phyloP scores from a whole-genome alignment of 805 yeast genomes.

The Saccharomycopsis capsularis region DNA sequence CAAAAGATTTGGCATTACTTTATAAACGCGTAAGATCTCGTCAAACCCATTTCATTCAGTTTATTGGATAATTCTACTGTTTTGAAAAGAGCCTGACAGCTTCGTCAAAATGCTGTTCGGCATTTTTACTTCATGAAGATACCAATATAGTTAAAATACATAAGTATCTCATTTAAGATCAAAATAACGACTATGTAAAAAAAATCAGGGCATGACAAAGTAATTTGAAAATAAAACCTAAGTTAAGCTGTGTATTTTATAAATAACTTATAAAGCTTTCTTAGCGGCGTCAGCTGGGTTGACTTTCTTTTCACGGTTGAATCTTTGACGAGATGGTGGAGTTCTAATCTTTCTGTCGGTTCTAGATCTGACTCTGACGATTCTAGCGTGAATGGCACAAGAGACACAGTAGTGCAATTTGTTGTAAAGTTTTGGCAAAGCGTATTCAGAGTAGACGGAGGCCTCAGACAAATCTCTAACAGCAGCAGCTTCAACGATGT shows the following conservation, averaged over 20 bases:
- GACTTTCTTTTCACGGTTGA: constrained; percentile 92
- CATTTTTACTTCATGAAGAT: too few species aligned
- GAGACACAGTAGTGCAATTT: constrained; percentile 99
- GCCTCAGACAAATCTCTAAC: constrained; percentile 99
- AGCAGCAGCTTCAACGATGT: constrained; percentile 99
- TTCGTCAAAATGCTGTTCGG: too few species aligned
- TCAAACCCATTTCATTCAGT: too few species aligned
- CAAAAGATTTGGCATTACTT: too few species aligned
- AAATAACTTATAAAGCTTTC: constrained; percentile 47
- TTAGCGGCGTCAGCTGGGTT: constrained; percentile 97
- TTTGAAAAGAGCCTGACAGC: too few species aligned
- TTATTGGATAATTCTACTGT: too few species aligned
- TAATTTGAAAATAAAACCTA: too few species aligned
- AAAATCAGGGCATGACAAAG: background rate
- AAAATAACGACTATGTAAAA: too few species aligned
- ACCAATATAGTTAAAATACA: too few species aligned
- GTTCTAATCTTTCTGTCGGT: constrained; percentile 97
- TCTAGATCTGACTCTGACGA: constrained; percentile 99
- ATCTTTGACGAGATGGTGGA: constrained; percentile 99
- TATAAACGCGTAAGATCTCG: too few species aligned
- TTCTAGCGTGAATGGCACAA: constrained; percentile 99
- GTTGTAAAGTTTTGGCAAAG: constrained; percentile 99
- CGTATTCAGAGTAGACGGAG: constrained; percentile 98
- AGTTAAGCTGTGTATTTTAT: too few species aligned
- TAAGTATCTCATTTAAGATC: background rate